A percentile compares a stretch with the other conserved stretches of the same genome.
Evolutionary conservation across 2,329 filamentous ascomycete genomes (phyloP).

Genomic region (Pseudogymnoascus sp.): DNA sequence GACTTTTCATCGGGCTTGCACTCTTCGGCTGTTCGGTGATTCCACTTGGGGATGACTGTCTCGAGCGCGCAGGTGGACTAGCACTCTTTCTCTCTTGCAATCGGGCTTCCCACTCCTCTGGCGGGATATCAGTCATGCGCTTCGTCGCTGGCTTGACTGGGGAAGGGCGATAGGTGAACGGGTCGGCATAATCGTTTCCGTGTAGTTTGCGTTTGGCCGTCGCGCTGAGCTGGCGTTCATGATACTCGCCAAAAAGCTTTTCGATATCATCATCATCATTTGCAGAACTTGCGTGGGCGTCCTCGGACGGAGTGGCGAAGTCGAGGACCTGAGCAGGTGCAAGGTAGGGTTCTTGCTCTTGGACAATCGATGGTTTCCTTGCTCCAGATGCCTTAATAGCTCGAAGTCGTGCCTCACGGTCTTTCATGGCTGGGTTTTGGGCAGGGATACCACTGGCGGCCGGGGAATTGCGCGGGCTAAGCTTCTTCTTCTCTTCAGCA

Average conservation of each 20-base stretch:
- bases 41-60: neutral
- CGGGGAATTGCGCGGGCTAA: conserved; percentile 27
- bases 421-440: conserved; percentile 25
- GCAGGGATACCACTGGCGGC: conserved; percentile 16
- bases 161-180: neutral
- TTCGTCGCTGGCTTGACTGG: neutral
- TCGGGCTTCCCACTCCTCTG: neutral
- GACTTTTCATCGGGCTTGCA: neutral
- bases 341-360: conserved; percentile 10
- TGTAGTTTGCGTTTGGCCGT: neutral
- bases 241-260: conserved; percentile 16
- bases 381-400: conserved; percentile 26
- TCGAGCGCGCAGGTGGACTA: neutral
- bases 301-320: conserved; percentile 7
- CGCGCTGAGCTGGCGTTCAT: neutral
- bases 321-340: conserved; percentile 19
- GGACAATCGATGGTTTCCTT: neutral
- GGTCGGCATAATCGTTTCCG: neutral
- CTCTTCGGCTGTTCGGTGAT: neutral
- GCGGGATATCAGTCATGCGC: neutral
- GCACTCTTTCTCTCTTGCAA: neutral
- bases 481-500: conserved; percentile 26
- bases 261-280: conserved; percentile 19
- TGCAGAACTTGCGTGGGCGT: conserved; percentile 14
- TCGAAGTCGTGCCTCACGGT: conserved; percentile 33